Evolutionary conservation across 2,329 filamentous ascomycete genomes (phyloP), one percentile per base, ranked within the genome.

Genomic region (Diaporthe vexans): DNA sequence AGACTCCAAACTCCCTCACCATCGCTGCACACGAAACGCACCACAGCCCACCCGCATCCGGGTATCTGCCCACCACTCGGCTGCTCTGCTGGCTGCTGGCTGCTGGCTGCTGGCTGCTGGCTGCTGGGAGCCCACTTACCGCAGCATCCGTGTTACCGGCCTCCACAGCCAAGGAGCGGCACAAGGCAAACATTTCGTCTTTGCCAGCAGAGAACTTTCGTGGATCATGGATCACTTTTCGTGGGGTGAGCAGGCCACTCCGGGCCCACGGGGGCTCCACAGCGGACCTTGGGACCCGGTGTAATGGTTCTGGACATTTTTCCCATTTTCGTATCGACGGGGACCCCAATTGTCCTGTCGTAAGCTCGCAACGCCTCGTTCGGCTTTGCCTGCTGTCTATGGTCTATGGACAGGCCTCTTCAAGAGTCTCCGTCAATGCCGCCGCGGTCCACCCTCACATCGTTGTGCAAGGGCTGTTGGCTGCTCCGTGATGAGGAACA

Each of bases 241-340:
- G 33, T 54, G 46, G 29, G 48, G 46, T 21, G n/a, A 29, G 63
- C 63, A 68, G 48, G 63, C 48, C 63, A 54, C 63, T 54, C 46
- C 46, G 48, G 48, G n/a, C 48, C 63, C 46, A 68, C 46, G 33
- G 63, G 63, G 46, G 63, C 46, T 54, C 63, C 63, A 54, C 33
- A 68, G 21, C 13, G 63, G 48, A 68, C 33, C 63, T 33, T n/a
- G 33, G 63, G 48, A 68, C 33, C 63, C 63, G 63, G 33, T 68
- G 33, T 68, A 52, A 33, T 67, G 26, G 63, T 68, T 68, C 63
- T 68, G 63, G 48, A 68, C 63, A 37, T 54, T 13, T 54, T 68
- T 54, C 40, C 63, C 46, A 68, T 68, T 68, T 54, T 54, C 63
- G 63, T 54, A 68, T 54, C 33, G 15, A 68, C 63, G 48, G 10